Percentiles rank a stretch among this genome's conserved stretches.
phyloP scores from a whole-genome alignment of 1,284 basidiomycete genomes.

The Apiotrichum siamense region DNA sequence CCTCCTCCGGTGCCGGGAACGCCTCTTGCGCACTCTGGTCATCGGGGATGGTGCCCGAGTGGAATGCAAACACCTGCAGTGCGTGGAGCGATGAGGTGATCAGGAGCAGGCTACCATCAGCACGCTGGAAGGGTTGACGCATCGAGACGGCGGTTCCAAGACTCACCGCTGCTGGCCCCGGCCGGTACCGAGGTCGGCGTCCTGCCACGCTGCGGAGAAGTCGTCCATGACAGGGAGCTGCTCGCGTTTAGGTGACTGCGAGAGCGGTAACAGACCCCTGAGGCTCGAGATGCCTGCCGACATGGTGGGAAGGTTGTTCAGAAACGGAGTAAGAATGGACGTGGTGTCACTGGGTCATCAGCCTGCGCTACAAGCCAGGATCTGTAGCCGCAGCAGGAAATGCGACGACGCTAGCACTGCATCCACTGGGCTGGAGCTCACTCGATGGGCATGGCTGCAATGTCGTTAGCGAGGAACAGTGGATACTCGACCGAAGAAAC shows the following conservation, averaged over 20 bases:
- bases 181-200: constrained; percentile 30
- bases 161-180: constrained; percentile 15
- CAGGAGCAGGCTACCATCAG: constrained; percentile 22
- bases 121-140: background rate
- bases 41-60: constrained; percentile 21
- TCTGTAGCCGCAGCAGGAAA: background rate
- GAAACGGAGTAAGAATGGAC: constrained; percentile 28
- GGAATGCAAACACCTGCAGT: constrained; percentile 32
- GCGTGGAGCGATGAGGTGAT: constrained; percentile 20
- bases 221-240: constrained; percentile 1
- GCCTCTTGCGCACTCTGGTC: constrained; percentile 31
- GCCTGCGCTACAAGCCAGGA: background rate
- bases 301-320: constrained; percentile 28
- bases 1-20: constrained; percentile 32
- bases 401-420: too few species aligned
- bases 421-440: background rate
- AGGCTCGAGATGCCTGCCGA: constrained; percentile 12
- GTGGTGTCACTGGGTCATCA: constrained; percentile 16
- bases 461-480: background rate
- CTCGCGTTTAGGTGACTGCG: background rate
- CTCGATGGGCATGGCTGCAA: constrained; percentile 9
- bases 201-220: constrained; percentile 24
- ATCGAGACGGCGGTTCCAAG: background rate
- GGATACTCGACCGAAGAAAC: too few species aligned
- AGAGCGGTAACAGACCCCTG: constrained; percentile 24